phyloP scores from a whole-genome alignment of 768 basidiomycete genomes.

The Tylopilus felleus region DNA sequence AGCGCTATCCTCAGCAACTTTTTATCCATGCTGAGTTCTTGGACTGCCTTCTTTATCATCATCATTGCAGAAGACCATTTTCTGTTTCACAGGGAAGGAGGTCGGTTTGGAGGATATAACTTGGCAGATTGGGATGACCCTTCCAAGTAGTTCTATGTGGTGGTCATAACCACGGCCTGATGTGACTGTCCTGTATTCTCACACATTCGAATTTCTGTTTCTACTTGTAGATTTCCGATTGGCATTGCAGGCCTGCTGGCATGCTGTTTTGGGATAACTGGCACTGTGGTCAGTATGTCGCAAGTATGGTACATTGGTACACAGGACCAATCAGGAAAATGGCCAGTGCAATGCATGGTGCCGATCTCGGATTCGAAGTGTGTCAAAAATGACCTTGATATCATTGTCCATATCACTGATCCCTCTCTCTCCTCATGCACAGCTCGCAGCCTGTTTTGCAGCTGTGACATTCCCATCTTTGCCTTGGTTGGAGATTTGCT shows the following conservation, averaged over 20 bases:
- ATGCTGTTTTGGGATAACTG: slow-evolving; percentile 43
- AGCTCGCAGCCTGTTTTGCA: slow-evolving; percentile 46
- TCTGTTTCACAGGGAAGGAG: slow-evolving; percentile 39
- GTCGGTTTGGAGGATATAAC: slow-evolving; percentile 48
- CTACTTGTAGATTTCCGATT: slow-evolving; percentile 38
- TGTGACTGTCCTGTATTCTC: no score
- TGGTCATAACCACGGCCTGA: no score
- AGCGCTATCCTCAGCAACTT: slow-evolving; percentile 42
- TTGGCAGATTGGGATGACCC: slow-evolving; percentile 46
- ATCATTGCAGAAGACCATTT: slow-evolving; percentile 46
- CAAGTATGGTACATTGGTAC: slow-evolving; percentile 55
- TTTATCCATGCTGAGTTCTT: slow-evolving; percentile 42
- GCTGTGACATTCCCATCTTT: slow-evolving; percentile 46
- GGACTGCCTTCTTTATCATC: slow-evolving; percentile 46
- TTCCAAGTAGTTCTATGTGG: slow-evolving; percentile 26
- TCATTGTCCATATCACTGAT: neutral
- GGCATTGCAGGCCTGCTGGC: slow-evolving; percentile 49
- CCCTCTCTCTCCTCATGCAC: neutral
- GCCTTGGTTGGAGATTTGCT: slow-evolving; percentile 46
- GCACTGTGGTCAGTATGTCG: slow-evolving; percentile 53
- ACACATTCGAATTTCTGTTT: neutral
- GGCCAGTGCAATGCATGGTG: slow-evolving; percentile 42
- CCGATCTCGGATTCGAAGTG: slow-evolving; percentile 56
- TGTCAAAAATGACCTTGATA: neutral
- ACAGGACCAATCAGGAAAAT: slow-evolving; percentile 45